Evolutionary conservation across 257 asterid species (phyloP).

Genomic region (Vinca minor): DNA sequence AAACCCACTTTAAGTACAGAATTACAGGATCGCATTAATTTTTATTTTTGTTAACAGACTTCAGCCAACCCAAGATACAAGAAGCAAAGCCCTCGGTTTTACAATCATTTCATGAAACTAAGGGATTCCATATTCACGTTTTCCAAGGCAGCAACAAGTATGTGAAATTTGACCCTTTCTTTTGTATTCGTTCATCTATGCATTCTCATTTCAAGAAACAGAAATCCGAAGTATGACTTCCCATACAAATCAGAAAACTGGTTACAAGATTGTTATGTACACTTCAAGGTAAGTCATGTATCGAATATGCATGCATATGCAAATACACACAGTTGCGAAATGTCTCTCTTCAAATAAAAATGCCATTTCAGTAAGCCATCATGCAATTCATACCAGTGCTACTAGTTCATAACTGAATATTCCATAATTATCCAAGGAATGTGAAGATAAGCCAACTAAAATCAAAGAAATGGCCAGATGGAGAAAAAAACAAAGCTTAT

Average conservation of each 20-base stretch:
- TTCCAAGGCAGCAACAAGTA: too few species aligned
- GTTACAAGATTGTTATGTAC: neutral
- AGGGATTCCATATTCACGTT: neutral
- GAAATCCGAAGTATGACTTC: neutral
- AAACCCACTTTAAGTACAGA: neutral
- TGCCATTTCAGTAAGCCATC: neutral
- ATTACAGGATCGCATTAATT: neutral
- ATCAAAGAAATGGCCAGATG: neutral
- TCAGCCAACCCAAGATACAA: neutral
- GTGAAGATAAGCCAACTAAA: neutral
- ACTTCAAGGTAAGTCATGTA: neutral
- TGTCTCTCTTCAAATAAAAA: neutral
- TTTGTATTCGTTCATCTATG: neutral
- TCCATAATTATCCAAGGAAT: neutral
- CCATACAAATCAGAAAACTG: neutral
- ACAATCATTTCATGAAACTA: neutral
- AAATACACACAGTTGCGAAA: neutral
- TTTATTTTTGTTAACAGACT: too few species aligned
- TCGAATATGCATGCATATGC: neutral
- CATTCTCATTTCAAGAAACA: neutral
- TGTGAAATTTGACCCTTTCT: too few species aligned
- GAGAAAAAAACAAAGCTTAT: neutral
- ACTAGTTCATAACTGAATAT: neutral
- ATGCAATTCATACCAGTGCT: neutral
- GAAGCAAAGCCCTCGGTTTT: neutral